Evolutionary conservation across 1,139 yeast genomes (phyloP).

Genomic region (Hyphopichia buzzinii): DNA sequence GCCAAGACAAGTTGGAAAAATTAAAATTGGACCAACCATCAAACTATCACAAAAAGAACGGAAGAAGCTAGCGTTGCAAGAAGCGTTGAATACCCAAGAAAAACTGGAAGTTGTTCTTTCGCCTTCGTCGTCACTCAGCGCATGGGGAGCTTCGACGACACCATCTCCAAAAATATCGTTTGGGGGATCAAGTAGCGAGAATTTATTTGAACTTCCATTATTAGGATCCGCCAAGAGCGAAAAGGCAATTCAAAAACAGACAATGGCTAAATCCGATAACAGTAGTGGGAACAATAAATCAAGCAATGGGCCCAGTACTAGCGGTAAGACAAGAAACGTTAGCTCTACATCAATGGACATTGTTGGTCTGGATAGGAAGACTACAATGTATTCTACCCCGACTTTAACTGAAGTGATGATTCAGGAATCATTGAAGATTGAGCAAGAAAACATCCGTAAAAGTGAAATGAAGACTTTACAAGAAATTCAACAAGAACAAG

Average conservation of each 20-base stretch:
- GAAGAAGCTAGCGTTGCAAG: slow-evolving; percentile 25
- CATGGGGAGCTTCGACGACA: slow-evolving; percentile 7
- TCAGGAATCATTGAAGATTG: slow-evolving; percentile 47
- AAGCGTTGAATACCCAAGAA: background rate
- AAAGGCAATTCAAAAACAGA: background rate
- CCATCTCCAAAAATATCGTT: slow-evolving; percentile 33
- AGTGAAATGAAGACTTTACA: slow-evolving; percentile 45
- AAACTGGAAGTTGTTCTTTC: too few species aligned
- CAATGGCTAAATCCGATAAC: background rate
- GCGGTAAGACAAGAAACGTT: background rate
- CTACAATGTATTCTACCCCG: slow-evolving; percentile 14
- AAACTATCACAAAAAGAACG: slow-evolving; percentile 54
- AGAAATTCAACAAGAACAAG: slow-evolving; percentile 77
- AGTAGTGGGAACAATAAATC: background rate
- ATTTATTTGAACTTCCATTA: background rate
- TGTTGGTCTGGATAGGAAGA: too few species aligned
- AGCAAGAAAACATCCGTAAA: slow-evolving; percentile 30
- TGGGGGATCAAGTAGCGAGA: background rate
- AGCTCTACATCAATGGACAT: slow-evolving; percentile 2
- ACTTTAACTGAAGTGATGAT: slow-evolving; percentile 39
- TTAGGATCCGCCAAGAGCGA: background rate
- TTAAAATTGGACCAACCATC: slow-evolving; percentile 29
- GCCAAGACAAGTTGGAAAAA: slow-evolving; percentile 18
- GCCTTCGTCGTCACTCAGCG: slow-evolving; percentile 4
- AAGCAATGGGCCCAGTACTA: background rate